Evolutionary conservation across 2,329 filamentous ascomycete genomes (phyloP).

Genomic region (Rhytidhysteron rufulum): DNA sequence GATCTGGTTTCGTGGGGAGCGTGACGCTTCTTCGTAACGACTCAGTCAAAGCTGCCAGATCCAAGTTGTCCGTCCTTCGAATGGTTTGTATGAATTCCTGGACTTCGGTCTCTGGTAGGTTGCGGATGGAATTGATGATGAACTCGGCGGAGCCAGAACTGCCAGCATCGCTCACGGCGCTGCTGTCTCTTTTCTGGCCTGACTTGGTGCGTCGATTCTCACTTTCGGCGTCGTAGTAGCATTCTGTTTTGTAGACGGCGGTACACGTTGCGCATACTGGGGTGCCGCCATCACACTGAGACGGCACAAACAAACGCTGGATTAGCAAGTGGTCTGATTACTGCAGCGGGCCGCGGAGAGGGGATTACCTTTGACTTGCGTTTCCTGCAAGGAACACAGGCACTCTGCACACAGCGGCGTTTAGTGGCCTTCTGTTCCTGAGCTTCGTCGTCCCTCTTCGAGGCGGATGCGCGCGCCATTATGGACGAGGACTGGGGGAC

Average conservation of each 20-base stretch:
- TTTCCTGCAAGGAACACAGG: slow-evolving; percentile 49
- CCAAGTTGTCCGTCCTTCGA: slow-evolving; percentile 37
- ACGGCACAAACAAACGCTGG: neutral
- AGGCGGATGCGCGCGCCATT: slow-evolving; percentile 26
- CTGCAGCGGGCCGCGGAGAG: slow-evolving; percentile 17
- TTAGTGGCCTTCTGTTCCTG: slow-evolving; percentile 27
- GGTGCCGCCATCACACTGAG: slow-evolving; percentile 47
- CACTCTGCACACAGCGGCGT: slow-evolving; percentile 34
- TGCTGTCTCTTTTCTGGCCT: slow-evolving; percentile 27
- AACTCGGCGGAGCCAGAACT: slow-evolving; percentile 23
- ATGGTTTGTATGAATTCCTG: slow-evolving; percentile 42
- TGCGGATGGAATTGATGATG: slow-evolving; percentile 42
- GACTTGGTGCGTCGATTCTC: slow-evolving; percentile 43
- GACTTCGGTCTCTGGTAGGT: slow-evolving; percentile 43
- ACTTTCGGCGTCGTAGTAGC: slow-evolving; percentile 47
- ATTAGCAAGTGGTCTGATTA: neutral
- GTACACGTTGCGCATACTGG: slow-evolving; percentile 50
- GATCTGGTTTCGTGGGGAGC: slow-evolving; percentile 23
- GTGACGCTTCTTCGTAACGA: slow-evolving; percentile 37
- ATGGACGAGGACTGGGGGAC: no score
- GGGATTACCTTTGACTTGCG: slow-evolving; percentile 46
- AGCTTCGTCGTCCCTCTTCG: slow-evolving; percentile 17
- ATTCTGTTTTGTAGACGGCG: slow-evolving; percentile 49
- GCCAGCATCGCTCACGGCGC: slow-evolving; percentile 10
- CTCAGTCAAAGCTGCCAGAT: slow-evolving; percentile 38